A percentile compares a stretch with the other conserved stretches of the same genome.
These are phyloP conservation scores for Lathyrus tuberosus DNA, from an alignment of 306 rosid genomes.

Conservation along the genomic window DNA sequence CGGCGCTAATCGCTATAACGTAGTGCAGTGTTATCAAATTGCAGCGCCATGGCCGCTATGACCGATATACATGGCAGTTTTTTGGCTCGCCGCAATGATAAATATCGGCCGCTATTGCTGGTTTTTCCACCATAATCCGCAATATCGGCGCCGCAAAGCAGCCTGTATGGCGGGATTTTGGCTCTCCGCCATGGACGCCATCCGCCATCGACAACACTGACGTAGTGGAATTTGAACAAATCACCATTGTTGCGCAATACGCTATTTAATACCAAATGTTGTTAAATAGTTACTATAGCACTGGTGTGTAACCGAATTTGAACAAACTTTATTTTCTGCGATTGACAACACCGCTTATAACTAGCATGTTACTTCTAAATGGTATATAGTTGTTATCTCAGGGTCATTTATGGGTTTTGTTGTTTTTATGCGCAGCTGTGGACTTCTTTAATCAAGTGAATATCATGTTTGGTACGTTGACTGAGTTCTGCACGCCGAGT, in stretches of 20 bases:
- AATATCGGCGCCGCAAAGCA: no score
- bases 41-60: no score
- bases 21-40: no score
- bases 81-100: no score
- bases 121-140: no score
- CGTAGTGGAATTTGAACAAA: neutral
- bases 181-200: no score
- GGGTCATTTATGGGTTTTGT: slow-evolving; percentile 6
- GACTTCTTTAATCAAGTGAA: slow-evolving; percentile 94
- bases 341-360: neutral
- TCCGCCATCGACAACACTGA: no score
- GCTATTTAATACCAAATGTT: neutral
- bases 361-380: neutral
- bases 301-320: neutral
- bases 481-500: slow-evolving; percentile 79
- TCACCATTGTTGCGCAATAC: neutral
- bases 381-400: slow-evolving; percentile 11
- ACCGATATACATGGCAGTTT: no score
- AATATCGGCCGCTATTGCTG: no score
- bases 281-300: neutral
- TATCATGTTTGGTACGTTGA: slow-evolving; percentile 77
- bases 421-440: slow-evolving; percentile 57
- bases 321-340: neutral
- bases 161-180: no score
- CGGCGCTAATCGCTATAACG: no score